Evolutionary conservation across 306 rosid genomes (phyloP).

Genomic region (Datisca glomerata): DNA sequence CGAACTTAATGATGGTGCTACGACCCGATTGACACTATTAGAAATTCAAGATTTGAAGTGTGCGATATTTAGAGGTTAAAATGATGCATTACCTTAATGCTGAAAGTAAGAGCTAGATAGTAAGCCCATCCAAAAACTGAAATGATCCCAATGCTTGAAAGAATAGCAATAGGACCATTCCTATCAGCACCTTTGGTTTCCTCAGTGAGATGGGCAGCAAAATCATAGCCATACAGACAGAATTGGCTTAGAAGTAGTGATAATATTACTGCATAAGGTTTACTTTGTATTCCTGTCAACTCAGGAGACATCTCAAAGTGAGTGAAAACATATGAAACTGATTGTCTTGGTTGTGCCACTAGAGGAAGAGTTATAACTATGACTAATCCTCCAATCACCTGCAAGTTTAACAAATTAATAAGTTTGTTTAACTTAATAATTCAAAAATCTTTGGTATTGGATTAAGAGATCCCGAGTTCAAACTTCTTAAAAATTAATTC

Average conservation of each 20-base stretch:
- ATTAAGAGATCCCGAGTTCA: too few relatives aligned
- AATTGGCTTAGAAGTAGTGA: slow-evolving; percentile 15
- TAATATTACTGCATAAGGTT: slow-evolving; percentile 18
- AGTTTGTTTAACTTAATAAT: too few relatives aligned
- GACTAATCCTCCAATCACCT: slow-evolving; percentile 16
- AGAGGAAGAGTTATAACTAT: slow-evolving; percentile 14
- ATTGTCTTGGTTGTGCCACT: slow-evolving; percentile 10
- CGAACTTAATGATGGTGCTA: too few relatives aligned
- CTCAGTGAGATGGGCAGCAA: slow-evolving; percentile 20
- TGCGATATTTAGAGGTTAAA: too few relatives aligned
- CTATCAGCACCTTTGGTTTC: slow-evolving; percentile 21
- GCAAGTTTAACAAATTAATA: too few relatives aligned
- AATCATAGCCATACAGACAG: slow-evolving; percentile 14
- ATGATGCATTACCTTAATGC: slow-evolving; percentile 20
- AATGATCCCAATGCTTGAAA: slow-evolving; percentile 11
- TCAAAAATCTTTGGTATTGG: too few relatives aligned
- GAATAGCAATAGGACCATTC: slow-evolving; percentile 15
- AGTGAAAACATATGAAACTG: slow-evolving; percentile 17
- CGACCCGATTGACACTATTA: too few relatives aligned
- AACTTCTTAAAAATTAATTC: too few relatives aligned
- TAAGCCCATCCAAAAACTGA: slow-evolving; percentile 19
- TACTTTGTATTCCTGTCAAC: slow-evolving; percentile 12
- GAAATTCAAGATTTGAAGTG: too few relatives aligned
- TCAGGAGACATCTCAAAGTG: slow-evolving; percentile 17
- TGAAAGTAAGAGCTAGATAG: slow-evolving; percentile 16